A percentile compares a stretch with the other conserved stretches of the same genome.
Evolutionary conservation across 495 filamentous ascomycete genomes (phyloP).

Genomic region (Penicillium paxilli): DNA sequence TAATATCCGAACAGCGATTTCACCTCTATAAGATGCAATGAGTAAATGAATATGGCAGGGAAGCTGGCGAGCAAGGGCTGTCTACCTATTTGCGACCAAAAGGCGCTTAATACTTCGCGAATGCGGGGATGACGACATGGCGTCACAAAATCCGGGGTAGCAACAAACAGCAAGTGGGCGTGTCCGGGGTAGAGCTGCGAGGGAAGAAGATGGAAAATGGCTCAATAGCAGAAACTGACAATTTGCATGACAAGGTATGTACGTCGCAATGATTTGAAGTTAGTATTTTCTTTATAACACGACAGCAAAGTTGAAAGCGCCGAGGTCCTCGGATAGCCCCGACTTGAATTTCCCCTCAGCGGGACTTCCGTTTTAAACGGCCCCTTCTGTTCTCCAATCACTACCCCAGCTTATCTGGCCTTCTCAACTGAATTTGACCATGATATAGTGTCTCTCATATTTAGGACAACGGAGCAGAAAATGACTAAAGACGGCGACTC

Average conservation of each 20-base stretch:
- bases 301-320: conserved; percentile 4
- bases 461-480: conserved; percentile 9
- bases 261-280: too few relatives aligned
- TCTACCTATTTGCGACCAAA: conserved; percentile 58
- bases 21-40: conserved; percentile 42
- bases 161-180: too few relatives aligned
- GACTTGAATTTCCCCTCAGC: conserved; percentile 17
- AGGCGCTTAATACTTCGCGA: conserved; percentile 48
- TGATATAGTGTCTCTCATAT: background rate
- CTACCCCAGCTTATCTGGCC: background rate
- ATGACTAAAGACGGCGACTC: conserved; percentile 20
- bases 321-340: conserved; percentile 17
- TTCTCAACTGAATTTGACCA: background rate
- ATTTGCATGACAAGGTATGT: too few relatives aligned
- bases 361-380: background rate
- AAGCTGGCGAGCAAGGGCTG: background rate
- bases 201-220: too few relatives aligned
- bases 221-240: too few relatives aligned
- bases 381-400: conserved; percentile 12
- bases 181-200: too few relatives aligned
- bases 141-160: conserved; percentile 8
- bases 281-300: background rate
- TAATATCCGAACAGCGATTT: conserved; percentile 61
- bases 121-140: conserved; percentile 27
- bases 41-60: background rate